Evolutionary conservation across 495 filamentous ascomycete species (phyloP), one percentile per base, ranked within the genome.

Genomic region (Tricharina praecox): DNA sequence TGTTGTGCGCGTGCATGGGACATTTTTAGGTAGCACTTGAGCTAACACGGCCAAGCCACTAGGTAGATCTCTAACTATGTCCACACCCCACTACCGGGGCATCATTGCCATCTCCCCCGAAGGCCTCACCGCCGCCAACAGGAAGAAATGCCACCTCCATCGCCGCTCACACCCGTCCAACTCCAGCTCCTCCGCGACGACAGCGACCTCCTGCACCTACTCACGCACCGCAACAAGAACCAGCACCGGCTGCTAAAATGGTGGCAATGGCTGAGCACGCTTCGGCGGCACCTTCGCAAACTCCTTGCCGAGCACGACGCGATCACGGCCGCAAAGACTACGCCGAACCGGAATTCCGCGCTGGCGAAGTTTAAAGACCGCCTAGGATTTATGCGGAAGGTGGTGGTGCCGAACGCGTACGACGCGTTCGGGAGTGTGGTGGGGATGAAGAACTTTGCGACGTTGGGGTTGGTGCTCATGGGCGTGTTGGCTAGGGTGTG

Each of bases 191-290:
- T 46, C 43, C 30, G 43, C 4, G 25, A 46, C 24, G 59, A 68
- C 30, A 54, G 53, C 11, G 54, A 67, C 33, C 41, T 77, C 16
- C 72, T 92, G 33, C 67, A 74, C 46, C 64, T 81, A 54, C 66
- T 85, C 39, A 73, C 74, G 55, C 79, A 85, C 61, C 81, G 81
- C 58, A 86, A 87, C 64, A 78, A 77, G 53, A 88, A 88, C 62
- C 83, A 90, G 63, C 82, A 88, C 60, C 73, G 72, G 30, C 64
- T 66, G 30, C 64, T 75, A 2, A 75, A 71, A 52, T 90, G 83
- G 84, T 90, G 79, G 74, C 73, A 74, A 56, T 68, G 71, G 62
- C 66, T 85, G 36, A 71, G 74, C 28, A 70, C 76, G 50, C 64
- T 90, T 36, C 72, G 77, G 34, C 79, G 82, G 10, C 70, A 69